phyloP scores from a whole-genome alignment of 768 basidiomycete species.

The Aureoboletus auriporus region DNA sequence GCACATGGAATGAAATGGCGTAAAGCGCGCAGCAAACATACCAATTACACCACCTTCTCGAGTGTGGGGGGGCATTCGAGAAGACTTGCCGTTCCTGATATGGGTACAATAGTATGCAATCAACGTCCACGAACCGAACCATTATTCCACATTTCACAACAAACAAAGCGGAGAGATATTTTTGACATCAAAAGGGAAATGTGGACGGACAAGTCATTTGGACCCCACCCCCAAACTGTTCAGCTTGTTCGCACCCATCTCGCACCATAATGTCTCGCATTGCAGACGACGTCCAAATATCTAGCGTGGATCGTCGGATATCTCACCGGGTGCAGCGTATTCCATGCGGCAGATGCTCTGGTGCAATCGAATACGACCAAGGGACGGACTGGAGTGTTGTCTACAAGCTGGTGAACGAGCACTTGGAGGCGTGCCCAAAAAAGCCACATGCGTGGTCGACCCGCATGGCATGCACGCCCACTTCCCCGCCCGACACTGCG shows the following conservation, averaged over 20 bases:
- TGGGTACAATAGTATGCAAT: slow-evolving; percentile 18
- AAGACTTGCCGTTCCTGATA: slow-evolving; percentile 17
- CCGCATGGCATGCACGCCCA: slow-evolving; percentile 10
- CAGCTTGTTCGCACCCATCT: slow-evolving; percentile 10
- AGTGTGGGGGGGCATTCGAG: slow-evolving; percentile 15
- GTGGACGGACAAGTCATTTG: slow-evolving; percentile 1
- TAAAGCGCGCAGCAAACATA: slow-evolving; percentile 20
- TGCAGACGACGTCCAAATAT: slow-evolving; percentile 6
- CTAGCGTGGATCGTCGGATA: slow-evolving; percentile 9
- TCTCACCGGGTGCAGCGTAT: slow-evolving; percentile 10
- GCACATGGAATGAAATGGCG: slow-evolving; percentile 22
- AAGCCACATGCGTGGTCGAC: slow-evolving; percentile 14
- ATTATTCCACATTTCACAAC: slow-evolving; percentile 27
- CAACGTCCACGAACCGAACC: slow-evolving; percentile 16
- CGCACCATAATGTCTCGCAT: slow-evolving; percentile 17
- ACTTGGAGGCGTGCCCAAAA: slow-evolving; percentile 25
- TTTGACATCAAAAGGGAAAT: slow-evolving; percentile 22
- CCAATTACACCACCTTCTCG: slow-evolving; percentile 16
- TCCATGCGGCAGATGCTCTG: slow-evolving; percentile 27
- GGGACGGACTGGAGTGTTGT: slow-evolving; percentile 24
- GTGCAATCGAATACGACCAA: slow-evolving; percentile 24
- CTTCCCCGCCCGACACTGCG: slow-evolving; percentile 9
- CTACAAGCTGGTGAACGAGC: slow-evolving; percentile 24
- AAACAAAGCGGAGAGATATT: slow-evolving; percentile 25
- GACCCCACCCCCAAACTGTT: slow-evolving; percentile 2